A percentile compares a stretch with the other conserved stretches of the same genome.
Evolutionary conservation across 2,329 filamentous ascomycete species (phyloP).

Genomic region (Gliomastix tumulicola): DNA sequence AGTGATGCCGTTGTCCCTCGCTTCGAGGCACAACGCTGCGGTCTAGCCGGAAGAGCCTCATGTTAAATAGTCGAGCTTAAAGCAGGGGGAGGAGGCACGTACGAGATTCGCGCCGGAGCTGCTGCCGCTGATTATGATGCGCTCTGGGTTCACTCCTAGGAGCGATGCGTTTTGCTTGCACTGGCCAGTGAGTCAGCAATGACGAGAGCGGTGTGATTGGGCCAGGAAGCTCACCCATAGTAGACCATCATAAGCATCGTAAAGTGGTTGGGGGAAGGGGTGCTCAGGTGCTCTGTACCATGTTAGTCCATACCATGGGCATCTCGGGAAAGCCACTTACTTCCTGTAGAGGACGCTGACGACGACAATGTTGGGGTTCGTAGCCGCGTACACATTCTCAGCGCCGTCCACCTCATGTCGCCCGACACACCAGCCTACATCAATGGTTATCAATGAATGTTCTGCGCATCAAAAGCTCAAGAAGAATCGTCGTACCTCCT

Average conservation of each 20-base stretch:
- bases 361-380: slow-evolving; percentile 9
- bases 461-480: no score
- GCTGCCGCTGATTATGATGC: slow-evolving; percentile 11
- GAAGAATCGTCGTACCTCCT: slow-evolving; percentile 10
- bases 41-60: slow-evolving; percentile 8
- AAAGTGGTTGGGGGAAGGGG: slow-evolving; percentile 10
- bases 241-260: slow-evolving; percentile 13
- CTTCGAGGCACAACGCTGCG: slow-evolving; percentile 8
- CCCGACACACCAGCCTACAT: slow-evolving; percentile 12
- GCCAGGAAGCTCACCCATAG: slow-evolving; percentile 11
- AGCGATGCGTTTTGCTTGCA: slow-evolving; percentile 11
- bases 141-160: slow-evolving; percentile 9
- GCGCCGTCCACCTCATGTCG: slow-evolving; percentile 13
- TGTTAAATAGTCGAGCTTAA: neutral
- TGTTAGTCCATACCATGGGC: neutral
- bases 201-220: rapidly evolving
- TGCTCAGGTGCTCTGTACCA: slow-evolving; percentile 11
- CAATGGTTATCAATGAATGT: no score
- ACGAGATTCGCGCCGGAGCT: slow-evolving; percentile 13
- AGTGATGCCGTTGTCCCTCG: slow-evolving; percentile 6
- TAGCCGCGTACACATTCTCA: slow-evolving; percentile 13
- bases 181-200: slow-evolving; percentile 4
- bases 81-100: neutral
- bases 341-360: slow-evolving; percentile 13
- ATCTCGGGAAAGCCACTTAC: slow-evolving; percentile 4